phyloP scores from a whole-genome alignment of 306 rosid genomes.

The Abrus pulchellus region DNA sequence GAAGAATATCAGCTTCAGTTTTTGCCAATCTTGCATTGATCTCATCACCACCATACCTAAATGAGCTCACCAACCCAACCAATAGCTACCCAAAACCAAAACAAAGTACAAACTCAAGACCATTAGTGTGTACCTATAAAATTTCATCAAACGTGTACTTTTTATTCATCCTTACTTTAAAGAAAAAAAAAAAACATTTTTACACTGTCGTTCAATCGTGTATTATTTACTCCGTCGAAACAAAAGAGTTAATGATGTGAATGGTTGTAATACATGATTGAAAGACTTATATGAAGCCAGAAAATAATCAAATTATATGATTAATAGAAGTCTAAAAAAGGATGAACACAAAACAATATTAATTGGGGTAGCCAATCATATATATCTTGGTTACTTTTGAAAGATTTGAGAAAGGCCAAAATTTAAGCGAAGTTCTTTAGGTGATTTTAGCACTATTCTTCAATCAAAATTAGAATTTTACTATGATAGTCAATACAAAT shows the following conservation, averaged over 20 bases:
- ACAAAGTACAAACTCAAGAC: conserved; percentile 17
- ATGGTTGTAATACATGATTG: neutral
- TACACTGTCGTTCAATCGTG: neutral
- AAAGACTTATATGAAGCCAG: neutral
- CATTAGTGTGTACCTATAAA: neutral
- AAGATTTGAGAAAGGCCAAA: too few relatives aligned
- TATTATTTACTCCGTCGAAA: neutral
- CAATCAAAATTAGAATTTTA: too few relatives aligned
- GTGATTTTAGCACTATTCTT: too few relatives aligned
- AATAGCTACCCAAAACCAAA: conserved; percentile 54
- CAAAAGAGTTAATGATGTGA: neutral
- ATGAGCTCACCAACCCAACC: conserved; percentile 64
- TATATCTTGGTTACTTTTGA: too few relatives aligned
- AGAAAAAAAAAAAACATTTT: neutral
- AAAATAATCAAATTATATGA: neutral
- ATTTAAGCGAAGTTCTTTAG: too few relatives aligned
- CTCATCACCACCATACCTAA: conserved; percentile 61
- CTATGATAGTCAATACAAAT: too few relatives aligned
- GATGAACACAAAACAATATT: neutral
- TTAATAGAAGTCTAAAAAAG: neutral
- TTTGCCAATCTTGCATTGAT: conserved; percentile 57
- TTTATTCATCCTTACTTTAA: neutral
- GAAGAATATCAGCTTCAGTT: conserved; percentile 73
- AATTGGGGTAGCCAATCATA: neutral
- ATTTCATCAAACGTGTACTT: neutral